A percentile compares a stretch with the other conserved stretches of the same genome.
Conservation (phyloP, 208 protist genomes). For the Acanthamoeba lenticulata region DNA sequence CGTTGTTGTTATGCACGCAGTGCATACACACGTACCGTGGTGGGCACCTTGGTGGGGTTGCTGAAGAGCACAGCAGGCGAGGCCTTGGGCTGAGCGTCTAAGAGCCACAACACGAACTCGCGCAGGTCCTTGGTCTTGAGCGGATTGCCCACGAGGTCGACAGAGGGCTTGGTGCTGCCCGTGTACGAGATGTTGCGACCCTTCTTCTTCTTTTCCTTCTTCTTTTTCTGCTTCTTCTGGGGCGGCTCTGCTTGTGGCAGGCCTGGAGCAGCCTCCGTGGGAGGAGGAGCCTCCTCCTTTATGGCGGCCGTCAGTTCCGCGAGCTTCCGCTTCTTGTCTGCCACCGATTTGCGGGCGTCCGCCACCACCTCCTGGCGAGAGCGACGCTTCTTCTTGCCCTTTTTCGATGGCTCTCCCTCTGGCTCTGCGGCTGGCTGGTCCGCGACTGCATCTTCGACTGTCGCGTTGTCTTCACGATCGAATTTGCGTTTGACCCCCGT, state of each 20-base stretch:
- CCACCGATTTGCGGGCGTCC: not conserved
- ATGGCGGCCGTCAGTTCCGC: not conserved
- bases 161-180: not conserved
- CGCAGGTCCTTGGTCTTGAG: slow-evolving; percentile 23
- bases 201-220: not conserved
- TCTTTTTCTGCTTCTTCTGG: not conserved
- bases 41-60: not conserved
- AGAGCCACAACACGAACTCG: not conserved
- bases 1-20: too few species aligned
- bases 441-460: not conserved
- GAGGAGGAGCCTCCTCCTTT: not conserved
- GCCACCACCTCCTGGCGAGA: not conserved
- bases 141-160: not conserved
- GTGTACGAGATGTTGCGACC: not conserved
- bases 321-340: slow-evolving; percentile 1
- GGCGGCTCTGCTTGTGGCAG: too few species aligned
- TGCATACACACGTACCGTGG: not conserved
- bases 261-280: too few species aligned
- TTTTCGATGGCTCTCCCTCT: not conserved
- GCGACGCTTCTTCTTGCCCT: not conserved
- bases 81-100: not conserved
- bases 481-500: not conserved
- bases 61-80: slow-evolving; percentile 3
- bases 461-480: not conserved
- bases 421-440: not conserved